Evolutionary conservation across 495 filamentous ascomycete genomes (phyloP), one percentile per base, ranked within the genome.

Genomic region (Penicillium mononematosum): DNA sequence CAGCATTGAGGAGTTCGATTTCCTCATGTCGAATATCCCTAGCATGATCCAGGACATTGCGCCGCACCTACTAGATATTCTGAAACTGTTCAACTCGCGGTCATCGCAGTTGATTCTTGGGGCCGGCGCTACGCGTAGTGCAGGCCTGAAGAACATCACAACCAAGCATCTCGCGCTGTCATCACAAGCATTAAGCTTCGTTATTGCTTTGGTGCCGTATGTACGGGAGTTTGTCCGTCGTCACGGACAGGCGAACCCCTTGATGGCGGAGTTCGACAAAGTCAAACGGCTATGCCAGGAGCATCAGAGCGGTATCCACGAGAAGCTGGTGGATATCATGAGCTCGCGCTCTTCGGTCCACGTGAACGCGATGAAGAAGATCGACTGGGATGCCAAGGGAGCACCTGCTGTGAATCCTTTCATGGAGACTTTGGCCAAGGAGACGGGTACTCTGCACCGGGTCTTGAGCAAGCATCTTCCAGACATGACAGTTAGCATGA

Each of bases 311-410:
- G 90, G 84, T 58, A 98, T 98, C 54, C 90, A 96, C 64, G 91
- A 96, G 51, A 99, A 99, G 67, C 77, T 99, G 0, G 88, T 96
- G 16, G 92, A 96, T 55, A 98, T 99, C 58, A 97, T 98, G 92
- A 86, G 85, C 46, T 85, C 84, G 12, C 84, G 94, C 1, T 88
- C 88, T 7, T 72, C 82, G 2, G 73, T 83, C 0, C 91, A 90
- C 62, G 84, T 91, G 20, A 87, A 82, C 55, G 81, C 83, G 17
- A 85, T 99, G 76, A 89, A 85, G 67, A 83, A 84, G 53, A 79
- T 92, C 41, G 73, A 88, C 55, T 96, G 90, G 88, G 87, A 92
- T 57, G 61, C 73, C n/a, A 60, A 68, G 50, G 60, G 45, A 63
- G 68, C 60, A 45, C 61, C 50, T 61, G 68, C 65, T 5, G 73